Evolutionary conservation across 495 filamentous ascomycete species (phyloP), one percentile per base, ranked within the genome.

Genomic region (Penicillium soppii): DNA sequence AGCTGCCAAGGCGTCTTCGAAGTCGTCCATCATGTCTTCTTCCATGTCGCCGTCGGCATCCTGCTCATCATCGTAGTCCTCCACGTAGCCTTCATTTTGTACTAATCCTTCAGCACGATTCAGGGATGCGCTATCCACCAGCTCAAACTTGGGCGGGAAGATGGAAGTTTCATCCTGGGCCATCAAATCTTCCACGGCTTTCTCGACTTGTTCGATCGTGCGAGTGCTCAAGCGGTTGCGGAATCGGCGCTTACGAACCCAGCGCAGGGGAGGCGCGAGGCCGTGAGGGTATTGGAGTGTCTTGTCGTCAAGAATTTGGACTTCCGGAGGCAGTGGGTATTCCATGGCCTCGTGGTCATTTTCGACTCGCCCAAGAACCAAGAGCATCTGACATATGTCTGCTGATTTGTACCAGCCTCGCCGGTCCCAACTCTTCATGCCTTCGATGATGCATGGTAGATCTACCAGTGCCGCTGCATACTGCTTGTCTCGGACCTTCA

Each of bases 391-490:
- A 52, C 87, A 94, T 7, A 99, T 83, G 69, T 99, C 95, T 3
- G 89, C 89, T 4, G 86, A 87, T 71, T 99, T 99, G 74, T 91
- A 91, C 82, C 91, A 94, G 19, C 85, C 81, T 52, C 86, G 89
- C 63, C 85, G 86, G 60, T 97, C 94, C 87, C 94, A 96, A 44
- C 86, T 92, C 72, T 99, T 99, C 85, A 95, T 95, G 7, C 85
- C 87, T 68, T 99, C 94, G 2, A 95, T 83, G 50, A 99, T 87
- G 55, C 86, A 92, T 0, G 94, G 94, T 9, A 99, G 74, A 53
- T 97, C 92, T 5, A 97, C 86, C 43, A 97, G 70, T 5, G 83
- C 73, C 17, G 89, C 91, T 0, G 92, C 90, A 60, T 92, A 99
- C 22, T 80, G 71, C 39, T 82, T 71, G 1, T 84, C 84, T 13